Evolutionary conservation across 2,329 filamentous ascomycete genomes (phyloP).

Genomic region (Triangularia verruculosa): DNA sequence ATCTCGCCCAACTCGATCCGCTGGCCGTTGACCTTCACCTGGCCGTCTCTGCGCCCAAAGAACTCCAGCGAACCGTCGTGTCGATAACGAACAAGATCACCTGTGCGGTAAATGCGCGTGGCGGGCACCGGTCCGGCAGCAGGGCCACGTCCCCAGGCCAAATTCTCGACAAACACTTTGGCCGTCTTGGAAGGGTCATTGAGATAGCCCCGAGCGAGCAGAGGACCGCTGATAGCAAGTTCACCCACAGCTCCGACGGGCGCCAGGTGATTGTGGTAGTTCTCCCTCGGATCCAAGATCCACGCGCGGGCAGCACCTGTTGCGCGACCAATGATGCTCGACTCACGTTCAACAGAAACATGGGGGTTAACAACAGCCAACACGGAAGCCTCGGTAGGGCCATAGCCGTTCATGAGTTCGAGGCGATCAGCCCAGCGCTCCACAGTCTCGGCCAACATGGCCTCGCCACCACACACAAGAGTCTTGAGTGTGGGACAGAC

Average conservation of each 20-base stretch:
- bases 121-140: constrained; percentile 28
- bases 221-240: constrained; percentile 23
- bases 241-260: constrained; percentile 26
- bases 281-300: constrained; percentile 32
- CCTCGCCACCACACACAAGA: constrained; percentile 31
- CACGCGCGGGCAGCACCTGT: constrained; percentile 24
- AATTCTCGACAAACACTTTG: constrained; percentile 43
- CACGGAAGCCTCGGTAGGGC: constrained; percentile 24
- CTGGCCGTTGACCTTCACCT: constrained; percentile 54
- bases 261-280: constrained; percentile 23
- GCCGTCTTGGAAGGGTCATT: constrained; percentile 39
- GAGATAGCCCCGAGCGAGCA: constrained; percentile 23
- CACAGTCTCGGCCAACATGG: constrained; percentile 27
- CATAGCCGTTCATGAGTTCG: constrained; percentile 27
- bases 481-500: constrained; percentile 28
- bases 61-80: constrained; percentile 37
- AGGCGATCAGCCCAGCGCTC: constrained; percentile 27
- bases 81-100: constrained; percentile 40
- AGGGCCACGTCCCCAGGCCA: constrained; percentile 34
- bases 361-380: constrained; percentile 20
- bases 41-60: constrained; percentile 49
- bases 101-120: constrained; percentile 41
- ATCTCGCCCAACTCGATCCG: constrained; percentile 43
- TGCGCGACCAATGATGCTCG: constrained; percentile 33
- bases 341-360: constrained; percentile 19